These are phyloP conservation scores for Pseudohyphozyma bogoriensis DNA, from an alignment of 768 basidiomycete genomes.

Conservation along the genomic window DNA sequence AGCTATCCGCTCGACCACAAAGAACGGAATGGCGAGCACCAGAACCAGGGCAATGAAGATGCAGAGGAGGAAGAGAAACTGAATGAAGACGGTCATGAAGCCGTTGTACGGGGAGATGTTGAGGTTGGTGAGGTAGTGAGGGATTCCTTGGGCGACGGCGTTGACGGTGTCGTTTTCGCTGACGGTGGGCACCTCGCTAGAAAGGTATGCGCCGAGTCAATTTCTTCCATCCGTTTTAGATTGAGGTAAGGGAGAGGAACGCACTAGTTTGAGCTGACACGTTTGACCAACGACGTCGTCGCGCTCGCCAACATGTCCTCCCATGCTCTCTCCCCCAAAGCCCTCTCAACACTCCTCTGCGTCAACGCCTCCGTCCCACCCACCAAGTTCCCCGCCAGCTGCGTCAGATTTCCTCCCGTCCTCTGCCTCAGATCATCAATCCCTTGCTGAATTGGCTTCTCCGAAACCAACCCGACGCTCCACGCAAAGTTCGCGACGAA, in stretches of 20 bases:
- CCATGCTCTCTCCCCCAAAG: too few relatives aligned
- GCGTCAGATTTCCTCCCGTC: constrained; percentile 66
- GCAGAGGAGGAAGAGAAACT: constrained; percentile 54
- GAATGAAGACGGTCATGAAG: constrained; percentile 72
- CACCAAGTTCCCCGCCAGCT: constrained; percentile 33
- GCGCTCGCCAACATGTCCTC: too few relatives aligned
- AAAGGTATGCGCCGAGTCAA: background rate
- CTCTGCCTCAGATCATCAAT: constrained; percentile 72
- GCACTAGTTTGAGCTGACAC: too few relatives aligned
- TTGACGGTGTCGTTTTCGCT: constrained; percentile 48
- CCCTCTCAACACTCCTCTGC: constrained; percentile 12
- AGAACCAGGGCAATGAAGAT: constrained; percentile 50
- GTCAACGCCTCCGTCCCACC: constrained; percentile 26
- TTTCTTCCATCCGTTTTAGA: too few relatives aligned
- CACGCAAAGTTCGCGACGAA: constrained; percentile 82
- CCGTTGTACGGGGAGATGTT: constrained; percentile 76
- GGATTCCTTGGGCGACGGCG: constrained; percentile 25
- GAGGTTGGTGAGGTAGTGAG: constrained; percentile 53
- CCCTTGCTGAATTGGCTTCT: constrained; percentile 58
- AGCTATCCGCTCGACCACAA: constrained; percentile 20
- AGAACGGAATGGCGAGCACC: constrained; percentile 39
- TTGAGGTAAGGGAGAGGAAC: too few relatives aligned
- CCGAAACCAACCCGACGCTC: constrained; percentile 60
- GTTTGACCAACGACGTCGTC: too few relatives aligned
- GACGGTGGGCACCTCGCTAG: constrained; percentile 17